Conservation (phyloP, 352 stramenopile genomes). For the Phytophthora pini region DNA sequence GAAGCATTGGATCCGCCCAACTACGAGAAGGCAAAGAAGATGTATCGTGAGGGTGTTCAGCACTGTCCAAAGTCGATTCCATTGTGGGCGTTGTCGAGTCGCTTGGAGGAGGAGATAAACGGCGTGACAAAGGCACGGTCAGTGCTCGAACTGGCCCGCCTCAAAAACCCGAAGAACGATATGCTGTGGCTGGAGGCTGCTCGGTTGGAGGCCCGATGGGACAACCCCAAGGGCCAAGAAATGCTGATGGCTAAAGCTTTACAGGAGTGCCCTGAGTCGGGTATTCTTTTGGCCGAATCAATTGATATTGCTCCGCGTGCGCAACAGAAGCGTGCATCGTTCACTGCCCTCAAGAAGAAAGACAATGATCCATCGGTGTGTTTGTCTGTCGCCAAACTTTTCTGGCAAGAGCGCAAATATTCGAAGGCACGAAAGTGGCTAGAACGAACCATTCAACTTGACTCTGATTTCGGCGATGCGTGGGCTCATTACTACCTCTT, state of each 20-base stretch:
- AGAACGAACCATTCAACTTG: slow-evolving; percentile 95
- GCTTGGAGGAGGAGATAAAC: slow-evolving; percentile 92
- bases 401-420: slow-evolving; percentile 96
- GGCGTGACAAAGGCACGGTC: slow-evolving; percentile 97
- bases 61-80: slow-evolving; percentile 92
- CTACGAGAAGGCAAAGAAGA: slow-evolving; percentile 87
- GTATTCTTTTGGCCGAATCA: slow-evolving; percentile 95
- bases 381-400: slow-evolving; percentile 95
- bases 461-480: slow-evolving; percentile 96
- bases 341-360: slow-evolving; percentile 97
- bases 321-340: slow-evolving; percentile 96
- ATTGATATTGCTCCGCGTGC: slow-evolving; percentile 95
- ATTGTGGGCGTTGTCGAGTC: slow-evolving; percentile 95
- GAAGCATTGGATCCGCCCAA: slow-evolving; percentile 59
- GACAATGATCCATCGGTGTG: slow-evolving; percentile 98
- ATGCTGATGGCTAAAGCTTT: slow-evolving; percentile 97
- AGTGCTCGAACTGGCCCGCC: slow-evolving; percentile 95
- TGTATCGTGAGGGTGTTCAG: slow-evolving; percentile 93
- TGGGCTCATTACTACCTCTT: slow-evolving; percentile 99
- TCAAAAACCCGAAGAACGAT: slow-evolving; percentile 96
- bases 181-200: slow-evolving; percentile 97
- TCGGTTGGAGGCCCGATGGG: slow-evolving; percentile 91
- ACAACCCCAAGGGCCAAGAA: slow-evolving; percentile 95
- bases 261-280: slow-evolving; percentile 96
- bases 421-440: slow-evolving; percentile 98